Evolutionary conservation across 164 flowering plant species (phyloP).

Genomic region (Saururus chinensis): DNA sequence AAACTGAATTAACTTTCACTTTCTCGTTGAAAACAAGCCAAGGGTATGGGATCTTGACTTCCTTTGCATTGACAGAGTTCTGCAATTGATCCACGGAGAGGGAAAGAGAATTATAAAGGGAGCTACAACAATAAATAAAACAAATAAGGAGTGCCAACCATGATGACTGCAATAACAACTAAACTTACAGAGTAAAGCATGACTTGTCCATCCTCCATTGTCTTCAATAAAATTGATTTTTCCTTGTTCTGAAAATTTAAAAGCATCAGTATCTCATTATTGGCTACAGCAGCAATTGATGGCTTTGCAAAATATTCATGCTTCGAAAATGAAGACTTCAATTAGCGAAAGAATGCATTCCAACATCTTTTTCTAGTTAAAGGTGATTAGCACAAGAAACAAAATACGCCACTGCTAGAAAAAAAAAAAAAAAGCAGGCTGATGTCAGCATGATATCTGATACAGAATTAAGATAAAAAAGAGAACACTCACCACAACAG

Average conservation of each 20-base stretch:
- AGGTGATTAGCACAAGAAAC: no score
- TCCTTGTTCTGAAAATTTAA: constrained; percentile 55
- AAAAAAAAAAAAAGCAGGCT: neutral
- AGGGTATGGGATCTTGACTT: constrained; percentile 67
- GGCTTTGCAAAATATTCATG: neutral
- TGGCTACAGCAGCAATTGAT: no score
- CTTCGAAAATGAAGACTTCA: neutral
- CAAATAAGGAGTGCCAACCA: neutral
- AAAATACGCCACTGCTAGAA: neutral
- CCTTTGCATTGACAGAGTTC: constrained; percentile 85
- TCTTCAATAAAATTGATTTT: constrained; percentile 66
- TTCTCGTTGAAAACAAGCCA: constrained; percentile 97
- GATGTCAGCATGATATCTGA: neutral
- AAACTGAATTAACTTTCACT: constrained; percentile 80
- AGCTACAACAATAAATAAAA: neutral
- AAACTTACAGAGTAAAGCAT: constrained; percentile 64
- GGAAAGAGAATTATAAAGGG: neutral
- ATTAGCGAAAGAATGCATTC: no score
- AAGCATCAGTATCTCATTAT: neutral
- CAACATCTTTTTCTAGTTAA: no score
- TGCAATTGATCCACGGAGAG: constrained; percentile 11
- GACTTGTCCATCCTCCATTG: constrained; percentile 97
- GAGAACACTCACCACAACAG: constrained; percentile 84
- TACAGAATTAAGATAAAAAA: neutral
- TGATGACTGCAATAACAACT: neutral